phyloP scores from a whole-genome alignment of 805 yeast genomes.

The Millerago galiae region DNA sequence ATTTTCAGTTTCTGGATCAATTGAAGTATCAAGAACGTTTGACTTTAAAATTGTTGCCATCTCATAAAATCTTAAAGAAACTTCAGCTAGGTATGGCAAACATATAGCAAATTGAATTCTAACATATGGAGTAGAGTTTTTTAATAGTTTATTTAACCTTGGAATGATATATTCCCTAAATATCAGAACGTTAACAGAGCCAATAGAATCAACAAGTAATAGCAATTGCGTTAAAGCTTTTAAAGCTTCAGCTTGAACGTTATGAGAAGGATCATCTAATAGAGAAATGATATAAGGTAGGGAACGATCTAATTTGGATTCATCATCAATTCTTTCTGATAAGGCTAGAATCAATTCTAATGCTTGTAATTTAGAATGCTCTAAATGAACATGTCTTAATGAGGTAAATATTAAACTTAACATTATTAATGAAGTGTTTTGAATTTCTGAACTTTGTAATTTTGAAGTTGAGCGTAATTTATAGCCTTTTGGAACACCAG shows the following conservation, averaged over 20 bases:
- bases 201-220: slow-evolving; percentile 52
- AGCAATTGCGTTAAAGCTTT: slow-evolving; percentile 62
- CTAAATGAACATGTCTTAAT: slow-evolving; percentile 52
- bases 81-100: slow-evolving; percentile 63
- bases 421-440: slow-evolving; percentile 50
- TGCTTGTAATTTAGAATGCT: slow-evolving; percentile 57
- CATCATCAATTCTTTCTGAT: slow-evolving; percentile 73
- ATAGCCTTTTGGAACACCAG: slow-evolving; percentile 45
- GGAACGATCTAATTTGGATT: slow-evolving; percentile 76
- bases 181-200: slow-evolving; percentile 68
- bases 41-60: slow-evolving; percentile 46
- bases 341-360: slow-evolving; percentile 72
- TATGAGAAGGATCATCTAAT: slow-evolving; percentile 59
- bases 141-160: slow-evolving; percentile 42
- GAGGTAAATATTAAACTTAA: slow-evolving; percentile 54
- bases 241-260: slow-evolving; percentile 63
- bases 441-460: slow-evolving; percentile 21
- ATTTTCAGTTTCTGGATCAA: slow-evolving; percentile 41
- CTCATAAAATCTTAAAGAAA: slow-evolving; percentile 58
- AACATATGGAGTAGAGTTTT: slow-evolving; percentile 38
- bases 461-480: slow-evolving; percentile 32
- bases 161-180: slow-evolving; percentile 84
- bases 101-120: slow-evolving; percentile 67
- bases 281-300: slow-evolving; percentile 74
- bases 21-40: slow-evolving; percentile 26